Base-by-base conservation (phyloP, 768 basidiomycete genomes). In the Trametes elegans region DNA sequence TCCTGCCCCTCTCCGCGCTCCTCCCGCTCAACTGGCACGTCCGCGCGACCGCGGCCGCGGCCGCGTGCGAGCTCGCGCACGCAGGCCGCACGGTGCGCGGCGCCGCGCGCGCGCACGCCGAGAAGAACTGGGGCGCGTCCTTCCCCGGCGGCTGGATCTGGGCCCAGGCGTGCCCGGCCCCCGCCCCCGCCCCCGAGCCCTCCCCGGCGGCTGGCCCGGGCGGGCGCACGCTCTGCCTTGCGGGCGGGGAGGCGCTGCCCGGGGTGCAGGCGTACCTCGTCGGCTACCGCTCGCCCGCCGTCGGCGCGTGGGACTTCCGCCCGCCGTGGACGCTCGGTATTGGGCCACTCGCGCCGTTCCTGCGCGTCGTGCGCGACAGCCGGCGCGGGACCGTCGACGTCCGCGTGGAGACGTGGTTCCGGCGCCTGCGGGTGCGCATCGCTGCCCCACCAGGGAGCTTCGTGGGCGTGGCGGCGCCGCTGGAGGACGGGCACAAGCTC, bases 11-110 rank as follows among this genome's bases (percentile, higher is more conserved):
- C 26, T 62, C 65, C 1, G 34, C 38, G 10, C 48, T 58, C 31
- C 60, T 64, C 21, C 65, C 65, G 18, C 55, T 66, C 13, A 66
- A 66, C 52, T 66, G 65, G 65, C 65, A 66, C 56, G 65, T 66
- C 41, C 55, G 56, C 45, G 56, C 62, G 11, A 60, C 59, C 19
- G 49, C 54, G 7, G 63, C 62, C 55, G 29, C 41, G 29, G 63
- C 63, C 2, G 10, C 55, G 1, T 58, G 36, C 44, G n/a, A 46
- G 16, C 18, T 66, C 31, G 35, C 57, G 11, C 58, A 57, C 36
- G 51, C 35, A 5, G 16, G 29, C 29, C 9, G 29, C 16, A n/a
- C 31, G 21, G 14, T 35, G 44, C 51, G 3, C 57, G 59, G 23
- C 54, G 29, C 21, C 53, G 58, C 18, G 1, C 46, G 47, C 26